Percentiles rank a stretch among this genome's conserved stretches.
These are phyloP conservation scores for Hibiscus trionum DNA, from an alignment of 345 rosid species.

Conservation along the genomic window DNA sequence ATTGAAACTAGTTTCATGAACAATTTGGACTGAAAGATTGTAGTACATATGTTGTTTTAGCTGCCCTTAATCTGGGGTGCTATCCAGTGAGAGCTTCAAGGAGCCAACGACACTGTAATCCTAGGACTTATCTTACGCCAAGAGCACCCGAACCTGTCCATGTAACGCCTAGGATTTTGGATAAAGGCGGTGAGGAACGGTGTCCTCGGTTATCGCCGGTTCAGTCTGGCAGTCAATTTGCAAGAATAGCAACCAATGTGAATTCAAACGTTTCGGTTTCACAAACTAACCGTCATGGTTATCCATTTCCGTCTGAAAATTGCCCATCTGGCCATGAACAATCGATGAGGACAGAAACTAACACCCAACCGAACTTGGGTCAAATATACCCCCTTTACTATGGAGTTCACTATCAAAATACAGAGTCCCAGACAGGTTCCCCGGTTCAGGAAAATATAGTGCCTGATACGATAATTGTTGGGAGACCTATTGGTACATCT, in stretches of 20 bases:
- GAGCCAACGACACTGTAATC: constrained; percentile 85
- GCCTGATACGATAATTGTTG: constrained; percentile 40
- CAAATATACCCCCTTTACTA: constrained; percentile 66
- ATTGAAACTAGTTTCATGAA: not conserved
- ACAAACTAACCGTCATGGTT: constrained; percentile 21
- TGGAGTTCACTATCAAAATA: constrained; percentile 38
- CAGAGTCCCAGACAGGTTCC: constrained; percentile 28
- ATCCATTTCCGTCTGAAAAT: constrained; percentile 38
- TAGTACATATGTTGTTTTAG: constrained; percentile 31
- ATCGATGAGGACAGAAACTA: constrained; percentile 30
- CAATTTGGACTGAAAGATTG: constrained; percentile 1
- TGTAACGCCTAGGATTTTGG: constrained; percentile 26
- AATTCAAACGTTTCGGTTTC: constrained; percentile 17
- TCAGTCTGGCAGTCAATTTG: constrained; percentile 27
- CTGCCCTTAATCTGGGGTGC: constrained; percentile 93
- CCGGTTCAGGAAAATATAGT: constrained; percentile 28
- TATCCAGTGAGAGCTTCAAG: constrained; percentile 88
- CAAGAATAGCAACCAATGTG: constrained; percentile 21
- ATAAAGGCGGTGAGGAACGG: constrained; percentile 24
- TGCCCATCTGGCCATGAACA: constrained; percentile 19
- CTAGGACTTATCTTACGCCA: constrained; percentile 72
- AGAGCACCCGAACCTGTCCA: constrained; percentile 48
- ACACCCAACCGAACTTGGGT: constrained; percentile 32
- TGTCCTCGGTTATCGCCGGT: constrained; percentile 24
- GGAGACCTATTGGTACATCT: constrained; percentile 59